Evolutionary conservation across 495 filamentous ascomycete species (phyloP).

Genomic region (Aspergillus homomorphus): DNA sequence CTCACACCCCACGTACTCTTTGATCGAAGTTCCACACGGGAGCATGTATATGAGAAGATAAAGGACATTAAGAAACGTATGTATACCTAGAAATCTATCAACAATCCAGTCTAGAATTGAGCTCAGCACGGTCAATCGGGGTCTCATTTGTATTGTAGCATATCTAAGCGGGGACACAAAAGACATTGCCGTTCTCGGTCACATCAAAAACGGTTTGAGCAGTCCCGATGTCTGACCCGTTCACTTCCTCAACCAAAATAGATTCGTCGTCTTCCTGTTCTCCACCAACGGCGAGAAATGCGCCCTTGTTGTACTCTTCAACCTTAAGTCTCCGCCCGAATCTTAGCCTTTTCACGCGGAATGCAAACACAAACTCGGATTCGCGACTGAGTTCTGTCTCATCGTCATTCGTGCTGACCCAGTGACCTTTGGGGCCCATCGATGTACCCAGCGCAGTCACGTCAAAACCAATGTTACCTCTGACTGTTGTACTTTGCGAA

Average conservation of each 20-base stretch:
- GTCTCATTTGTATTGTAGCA: constrained; percentile 13
- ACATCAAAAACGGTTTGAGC: constrained; percentile 23
- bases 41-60: constrained; percentile 23
- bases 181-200: constrained; percentile 25
- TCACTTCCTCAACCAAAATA: constrained; percentile 26
- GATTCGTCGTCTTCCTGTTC: constrained; percentile 15
- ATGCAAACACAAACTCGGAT: constrained; percentile 32
- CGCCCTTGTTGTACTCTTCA: constrained; percentile 28
- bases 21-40: constrained; percentile 22
- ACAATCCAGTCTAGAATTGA: not conserved
- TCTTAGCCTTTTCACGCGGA: constrained; percentile 29
- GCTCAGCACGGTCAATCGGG: constrained; percentile 9
- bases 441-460: constrained; percentile 19
- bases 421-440: constrained; percentile 25
- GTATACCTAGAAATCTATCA: constrained; percentile 18
- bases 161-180: constrained; percentile 24
- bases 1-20: constrained; percentile 30
- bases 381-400: constrained; percentile 24
- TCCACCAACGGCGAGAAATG: constrained; percentile 22
- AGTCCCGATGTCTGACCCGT: constrained; percentile 25
- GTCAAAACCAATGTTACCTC: constrained; percentile 24
- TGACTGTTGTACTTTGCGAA: constrained; percentile 18
- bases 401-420: constrained; percentile 23
- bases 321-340: constrained; percentile 24
- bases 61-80: constrained; percentile 22